Base-by-base conservation (phyloP, 306 rosid genomes). In the Dalbergia oliveri region DNA sequence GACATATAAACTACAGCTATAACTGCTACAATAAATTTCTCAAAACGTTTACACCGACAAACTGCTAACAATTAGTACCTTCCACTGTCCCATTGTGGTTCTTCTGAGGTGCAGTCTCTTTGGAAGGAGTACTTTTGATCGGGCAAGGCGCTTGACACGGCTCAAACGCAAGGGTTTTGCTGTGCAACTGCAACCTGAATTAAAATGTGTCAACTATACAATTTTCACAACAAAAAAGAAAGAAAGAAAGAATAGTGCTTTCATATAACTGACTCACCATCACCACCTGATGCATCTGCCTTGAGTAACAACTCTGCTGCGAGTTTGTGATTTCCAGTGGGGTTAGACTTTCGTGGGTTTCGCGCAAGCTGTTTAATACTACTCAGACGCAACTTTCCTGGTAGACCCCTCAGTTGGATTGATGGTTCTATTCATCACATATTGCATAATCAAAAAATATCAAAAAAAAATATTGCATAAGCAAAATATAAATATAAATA, bases 101-200 rank as follows among this genome's bases (percentile, higher is more conserved):
- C 45, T 59, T 76, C 50, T 79, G 73, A 54, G 21, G 41, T 49
- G 9, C 68, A 80, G 21, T 76, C 70, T 85, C 83, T 41, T 65
- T 74, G 4, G 74, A 14, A 49, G 50, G 11, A 50, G 78, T 53
- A 51, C 79, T 81, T 18, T 63, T 41, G 85, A 66, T 47, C 97
- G 75, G 0, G 96, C 97, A 43, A 94, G 89, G 43, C 83, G 85
- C 77, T 90, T 94, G 34, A 92, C 86, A 19, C 86, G 59, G 80
- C 76, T 92, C 78, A 94, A 87, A 49, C 96, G 88, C 65, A 90
- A 19, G 0, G 88, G 83, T 75, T 75, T 84, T 1, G 77, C 64
- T 21, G 53, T 80, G 31, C 31, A 26, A 76, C 82, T 84, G 31
- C 31, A 26, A 53, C 88, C 86, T 54, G 84, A 82, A 85, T 58